Base-by-base conservation (phyloP, 139 green algal genomes). In the Ettlia oleoabundans region DNA sequence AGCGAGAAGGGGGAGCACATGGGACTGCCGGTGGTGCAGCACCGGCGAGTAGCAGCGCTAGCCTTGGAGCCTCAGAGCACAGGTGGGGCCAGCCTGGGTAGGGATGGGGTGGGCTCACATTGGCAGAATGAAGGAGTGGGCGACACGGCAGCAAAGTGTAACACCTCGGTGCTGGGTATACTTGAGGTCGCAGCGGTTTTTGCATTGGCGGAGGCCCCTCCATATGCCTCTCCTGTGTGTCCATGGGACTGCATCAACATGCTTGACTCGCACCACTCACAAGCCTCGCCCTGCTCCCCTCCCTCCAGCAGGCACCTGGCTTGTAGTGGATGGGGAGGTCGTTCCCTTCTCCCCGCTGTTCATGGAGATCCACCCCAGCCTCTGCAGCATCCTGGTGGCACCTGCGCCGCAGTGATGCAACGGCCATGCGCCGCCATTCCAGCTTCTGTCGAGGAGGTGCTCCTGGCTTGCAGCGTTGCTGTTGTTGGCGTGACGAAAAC, bases 291-390 rank as follows among this genome's bases (percentile, higher is more conserved):
- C 28, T 32, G n/a, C 33, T 32, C 40, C 41, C 1, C n/a, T 61
- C 86, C 26, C 32, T 32, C 41, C 1, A 21, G 68, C 86, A 90
- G 86, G 64, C 55, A 90, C 86, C 35, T 92, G 87, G 87, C 55
- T 92, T 19, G 87, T 92, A 35, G 63, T 90, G 58, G 89, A 92
- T 70, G 89, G 89, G 6, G 89, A 92, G 71, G 78, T 41, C 0
- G 69, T 92, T 18, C 75, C 84, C 30, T 82, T 64, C 33, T 32
- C 47, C 3, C 41, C 66, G 1, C 32, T 89, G 1, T 92, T 82
- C 65, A 62, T 69, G 37, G 84, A 92, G 72, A 82, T 92, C 26
- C 89, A 92, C 77, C 77, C 65, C 9, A 35, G 61, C 15, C 82
- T 92, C 5, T 90, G 88, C 69, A 43, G 43, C 32, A 32, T 43